Conservation (phyloP, 2,329 filamentous ascomycete genomes). For the Colletotrichum sp. region DNA sequence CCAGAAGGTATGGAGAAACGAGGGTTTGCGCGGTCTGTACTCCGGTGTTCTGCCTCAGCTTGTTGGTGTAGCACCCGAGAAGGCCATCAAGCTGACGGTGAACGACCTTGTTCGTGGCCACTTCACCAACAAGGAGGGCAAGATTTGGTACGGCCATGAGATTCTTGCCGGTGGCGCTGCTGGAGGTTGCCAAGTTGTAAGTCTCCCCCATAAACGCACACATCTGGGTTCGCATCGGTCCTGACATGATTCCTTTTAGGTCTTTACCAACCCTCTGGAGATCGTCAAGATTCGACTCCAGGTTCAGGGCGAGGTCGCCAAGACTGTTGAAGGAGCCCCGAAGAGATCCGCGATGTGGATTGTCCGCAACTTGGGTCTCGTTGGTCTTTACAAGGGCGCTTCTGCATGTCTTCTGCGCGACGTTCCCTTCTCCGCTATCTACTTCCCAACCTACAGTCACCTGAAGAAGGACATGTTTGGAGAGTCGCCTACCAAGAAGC, state of each 20-base stretch:
- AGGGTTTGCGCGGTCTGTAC: slow-evolving; percentile 89
- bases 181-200: slow-evolving; percentile 93
- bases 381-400: slow-evolving; percentile 96
- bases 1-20: slow-evolving; percentile 89
- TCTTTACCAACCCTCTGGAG: slow-evolving; percentile 97
- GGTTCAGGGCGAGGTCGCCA: slow-evolving; percentile 94
- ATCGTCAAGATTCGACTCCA: slow-evolving; percentile 99
- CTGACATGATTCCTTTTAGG: slow-evolving; percentile 50
- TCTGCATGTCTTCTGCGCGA: slow-evolving; percentile 93
- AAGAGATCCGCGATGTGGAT: slow-evolving; percentile 98
- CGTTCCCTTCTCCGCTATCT: slow-evolving; percentile 97
- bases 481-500: slow-evolving; percentile 84
- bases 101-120: slow-evolving; percentile 87
- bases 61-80: slow-evolving; percentile 97
- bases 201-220: slow-evolving; percentile 38
- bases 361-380: slow-evolving; percentile 89
- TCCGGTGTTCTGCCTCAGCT: slow-evolving; percentile 94
- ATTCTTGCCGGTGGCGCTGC: slow-evolving; percentile 87
- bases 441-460: slow-evolving; percentile 97
- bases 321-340: slow-evolving; percentile 80
- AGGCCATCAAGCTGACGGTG: slow-evolving; percentile 98
- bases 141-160: slow-evolving; percentile 75
- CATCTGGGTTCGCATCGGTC: background rate
- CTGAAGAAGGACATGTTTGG: slow-evolving; percentile 94
- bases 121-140: slow-evolving; percentile 75